phyloP scores from a whole-genome alignment of 2,329 filamentous ascomycete species.

The Scytalidium lignicola region DNA sequence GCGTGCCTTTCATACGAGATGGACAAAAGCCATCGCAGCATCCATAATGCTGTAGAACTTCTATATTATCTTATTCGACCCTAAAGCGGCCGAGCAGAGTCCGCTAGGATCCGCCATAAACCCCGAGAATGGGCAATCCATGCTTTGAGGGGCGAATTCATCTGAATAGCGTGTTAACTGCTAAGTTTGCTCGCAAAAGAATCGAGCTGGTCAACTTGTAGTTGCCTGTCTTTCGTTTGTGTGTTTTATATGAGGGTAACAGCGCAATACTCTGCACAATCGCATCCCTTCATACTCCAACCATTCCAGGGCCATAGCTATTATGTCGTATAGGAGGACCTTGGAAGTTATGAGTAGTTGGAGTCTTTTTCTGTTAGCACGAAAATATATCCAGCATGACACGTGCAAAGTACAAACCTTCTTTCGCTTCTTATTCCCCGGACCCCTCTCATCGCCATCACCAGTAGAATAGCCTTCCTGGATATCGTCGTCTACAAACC shows the following conservation, averaged over 20 bases:
- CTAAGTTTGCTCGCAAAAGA: neutral
- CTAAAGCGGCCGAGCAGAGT: neutral
- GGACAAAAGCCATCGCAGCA: neutral
- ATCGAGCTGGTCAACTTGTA: neutral
- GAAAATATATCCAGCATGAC: conserved; percentile 6
- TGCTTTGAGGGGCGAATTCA: neutral
- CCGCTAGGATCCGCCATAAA: neutral
- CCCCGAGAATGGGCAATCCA: neutral
- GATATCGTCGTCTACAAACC: conserved; percentile 59
- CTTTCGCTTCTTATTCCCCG: conserved; percentile 57
- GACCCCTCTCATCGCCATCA: conserved; percentile 57
- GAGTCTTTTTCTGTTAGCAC: conserved; percentile 24
- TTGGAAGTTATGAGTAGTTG: conserved; percentile 19
- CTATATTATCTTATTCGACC: neutral
- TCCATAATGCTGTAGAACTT: neutral
- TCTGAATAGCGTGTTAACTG: neutral
- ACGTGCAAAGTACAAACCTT: conserved; percentile 43
- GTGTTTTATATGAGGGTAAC: neutral
- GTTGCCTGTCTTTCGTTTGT: neutral
- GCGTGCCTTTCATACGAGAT: neutral
- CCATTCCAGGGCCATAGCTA: conserved; percentile 54
- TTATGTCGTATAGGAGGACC: conserved; percentile 22
- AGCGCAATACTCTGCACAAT: neutral
- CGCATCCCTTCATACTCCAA: conserved; percentile 39
- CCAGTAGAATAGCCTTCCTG: conserved; percentile 67